Evolutionary conservation across 345 rosid species (phyloP).

Genomic region (Pistacia integerrima): DNA sequence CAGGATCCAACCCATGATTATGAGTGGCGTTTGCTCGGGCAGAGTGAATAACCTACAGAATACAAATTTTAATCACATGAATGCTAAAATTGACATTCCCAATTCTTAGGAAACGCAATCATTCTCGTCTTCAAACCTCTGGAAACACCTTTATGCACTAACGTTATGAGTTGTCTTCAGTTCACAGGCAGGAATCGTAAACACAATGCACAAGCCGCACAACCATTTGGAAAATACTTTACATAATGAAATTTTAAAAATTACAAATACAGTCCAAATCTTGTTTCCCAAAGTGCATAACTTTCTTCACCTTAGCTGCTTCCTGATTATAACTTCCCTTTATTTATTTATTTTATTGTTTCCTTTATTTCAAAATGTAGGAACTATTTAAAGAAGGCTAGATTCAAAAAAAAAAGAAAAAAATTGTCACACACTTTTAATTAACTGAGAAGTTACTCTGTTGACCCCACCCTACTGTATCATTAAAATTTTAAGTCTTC

Average conservation of each 20-base stretch:
- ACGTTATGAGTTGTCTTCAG: background rate
- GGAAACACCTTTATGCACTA: background rate
- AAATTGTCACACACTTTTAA: background rate
- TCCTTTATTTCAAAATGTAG: background rate
- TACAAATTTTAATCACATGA: slow-evolving; percentile 5
- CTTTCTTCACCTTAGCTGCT: background rate
- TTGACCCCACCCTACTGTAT: background rate
- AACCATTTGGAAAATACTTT: background rate
- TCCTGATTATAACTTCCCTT: background rate
- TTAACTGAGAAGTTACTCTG: background rate
- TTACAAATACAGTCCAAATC: background rate
- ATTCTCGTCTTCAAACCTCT: background rate
- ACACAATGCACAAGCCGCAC: background rate
- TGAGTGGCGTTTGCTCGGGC: slow-evolving; percentile 93
- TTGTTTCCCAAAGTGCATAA: background rate
- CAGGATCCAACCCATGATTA: slow-evolving; percentile 87
- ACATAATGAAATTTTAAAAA: background rate
- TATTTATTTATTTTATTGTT: background rate
- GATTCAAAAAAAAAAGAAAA: background rate
- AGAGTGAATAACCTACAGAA: slow-evolving; percentile 77
- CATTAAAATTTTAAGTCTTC: background rate
- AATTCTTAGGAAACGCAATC: background rate
- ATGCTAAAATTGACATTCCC: background rate
- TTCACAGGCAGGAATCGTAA: background rate
- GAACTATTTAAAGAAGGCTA: background rate